Conservation (phyloP, 352 stramenopile species). For the Peronospora destructor region DNA sequence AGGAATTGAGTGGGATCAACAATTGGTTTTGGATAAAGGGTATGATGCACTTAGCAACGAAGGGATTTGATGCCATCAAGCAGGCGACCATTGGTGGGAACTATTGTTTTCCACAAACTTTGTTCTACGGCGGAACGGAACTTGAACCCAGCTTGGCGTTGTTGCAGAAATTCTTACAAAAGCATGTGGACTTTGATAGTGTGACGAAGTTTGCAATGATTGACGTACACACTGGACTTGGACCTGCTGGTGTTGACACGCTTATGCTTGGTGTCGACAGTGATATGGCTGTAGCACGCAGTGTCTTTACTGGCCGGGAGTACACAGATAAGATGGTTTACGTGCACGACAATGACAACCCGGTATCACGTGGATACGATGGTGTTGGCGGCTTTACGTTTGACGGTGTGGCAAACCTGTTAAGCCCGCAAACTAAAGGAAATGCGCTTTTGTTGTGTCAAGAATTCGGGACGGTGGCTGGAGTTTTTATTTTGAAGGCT, state of each 20-base stretch:
- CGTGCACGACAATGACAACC: slow-evolving; percentile 25
- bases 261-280: slow-evolving; percentile 32
- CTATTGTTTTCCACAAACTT: slow-evolving; percentile 76
- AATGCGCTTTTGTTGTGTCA: slow-evolving; percentile 41
- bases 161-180: slow-evolving; percentile 54
- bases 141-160: slow-evolving; percentile 61
- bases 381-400: slow-evolving; percentile 37
- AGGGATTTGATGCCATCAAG: slow-evolving; percentile 64
- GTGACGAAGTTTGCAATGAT: slow-evolving; percentile 64
- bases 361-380: slow-evolving; percentile 50
- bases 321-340: slow-evolving; percentile 29
- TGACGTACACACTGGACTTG: slow-evolving; percentile 92
- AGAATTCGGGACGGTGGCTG: slow-evolving; percentile 65
- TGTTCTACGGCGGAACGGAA: slow-evolving; percentile 84
- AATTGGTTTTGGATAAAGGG: slow-evolving; percentile 52
- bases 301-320: slow-evolving; percentile 24
- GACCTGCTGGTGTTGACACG: slow-evolving; percentile 52
- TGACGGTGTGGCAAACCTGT: slow-evolving; percentile 31
- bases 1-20: slow-evolving; percentile 14
- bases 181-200: slow-evolving; percentile 38
- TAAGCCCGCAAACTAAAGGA: slow-evolving; percentile 17
- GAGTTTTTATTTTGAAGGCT: slow-evolving; percentile 51
- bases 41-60: slow-evolving; percentile 26
- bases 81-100: slow-evolving; percentile 81
- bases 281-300: slow-evolving; percentile 25